Conservation (phyloP, 1,284 basidiomycete genomes). For the Apiotrichum domesticum region DNA sequence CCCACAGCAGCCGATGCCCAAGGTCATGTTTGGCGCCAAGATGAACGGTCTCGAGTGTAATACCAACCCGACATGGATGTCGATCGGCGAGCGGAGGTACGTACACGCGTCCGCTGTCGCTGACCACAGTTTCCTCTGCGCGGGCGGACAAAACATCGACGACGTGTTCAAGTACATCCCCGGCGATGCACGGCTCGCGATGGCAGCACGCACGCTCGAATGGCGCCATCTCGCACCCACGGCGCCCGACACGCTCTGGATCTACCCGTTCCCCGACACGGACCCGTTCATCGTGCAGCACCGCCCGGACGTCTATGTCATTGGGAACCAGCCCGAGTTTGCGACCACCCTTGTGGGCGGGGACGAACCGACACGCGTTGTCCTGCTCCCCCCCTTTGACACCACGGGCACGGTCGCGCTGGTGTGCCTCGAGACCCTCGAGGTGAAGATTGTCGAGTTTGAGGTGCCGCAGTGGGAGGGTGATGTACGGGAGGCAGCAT, state of each 20-base stretch:
- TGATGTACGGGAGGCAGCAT: neutral
- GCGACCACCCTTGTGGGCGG: conserved; percentile 60
- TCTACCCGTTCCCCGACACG: conserved; percentile 80
- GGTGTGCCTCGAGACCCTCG: conserved; percentile 57
- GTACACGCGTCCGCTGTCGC: conserved; percentile 45
- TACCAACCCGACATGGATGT: conserved; percentile 87
- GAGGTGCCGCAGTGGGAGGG: conserved; percentile 44
- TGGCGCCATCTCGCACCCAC: conserved; percentile 98
- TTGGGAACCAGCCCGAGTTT: conserved; percentile 87
- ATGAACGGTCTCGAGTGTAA: conserved; percentile 63
- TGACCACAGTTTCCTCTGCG: conserved; percentile 61
- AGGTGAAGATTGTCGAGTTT: conserved; percentile 47
- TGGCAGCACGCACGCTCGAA: conserved; percentile 72
- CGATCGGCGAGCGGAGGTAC: conserved; percentile 49
- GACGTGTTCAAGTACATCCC: conserved; percentile 86
- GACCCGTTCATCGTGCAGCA: conserved; percentile 86
- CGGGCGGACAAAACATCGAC: conserved; percentile 86
- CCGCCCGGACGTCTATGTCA: conserved; percentile 81
- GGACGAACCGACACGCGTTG: conserved; percentile 56
- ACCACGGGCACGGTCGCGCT: conserved; percentile 59
- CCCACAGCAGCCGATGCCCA: conserved; percentile 89
- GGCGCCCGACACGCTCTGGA: conserved; percentile 95
- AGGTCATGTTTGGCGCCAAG: conserved; percentile 76
- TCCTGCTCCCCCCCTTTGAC: conserved; percentile 78
- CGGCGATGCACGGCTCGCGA: conserved; percentile 54